Conservation (phyloP, 208 protist genomes). For the Leishmania martiniquensis region DNA sequence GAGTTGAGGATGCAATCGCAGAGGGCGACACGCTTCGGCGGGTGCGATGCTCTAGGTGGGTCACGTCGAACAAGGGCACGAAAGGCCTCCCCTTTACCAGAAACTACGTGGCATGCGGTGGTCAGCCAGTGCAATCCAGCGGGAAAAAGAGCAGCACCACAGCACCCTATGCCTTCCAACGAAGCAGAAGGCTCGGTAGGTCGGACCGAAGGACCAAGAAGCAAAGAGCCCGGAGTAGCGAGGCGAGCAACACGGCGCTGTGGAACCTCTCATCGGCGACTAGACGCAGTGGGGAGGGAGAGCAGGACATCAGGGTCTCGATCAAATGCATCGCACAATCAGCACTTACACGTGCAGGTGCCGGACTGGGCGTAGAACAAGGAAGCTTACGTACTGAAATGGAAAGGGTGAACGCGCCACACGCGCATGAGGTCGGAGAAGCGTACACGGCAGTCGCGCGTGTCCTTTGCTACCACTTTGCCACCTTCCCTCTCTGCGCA, state of each 20-base stretch:
- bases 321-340: not conserved
- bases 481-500: not conserved
- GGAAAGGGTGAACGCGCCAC: not conserved
- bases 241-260: not conserved
- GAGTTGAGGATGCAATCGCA: not conserved
- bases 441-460: not conserved
- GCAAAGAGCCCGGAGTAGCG: not conserved
- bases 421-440: not conserved
- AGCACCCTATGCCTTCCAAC: not conserved
- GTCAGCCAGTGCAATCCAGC: not conserved
- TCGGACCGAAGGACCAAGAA: not conserved
- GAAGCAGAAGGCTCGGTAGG: not conserved
- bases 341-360: not conserved
- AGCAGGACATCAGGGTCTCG: too few species aligned
- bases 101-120: not conserved
- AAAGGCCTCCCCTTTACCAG: not conserved
- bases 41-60: not conserved
- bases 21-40: not conserved
- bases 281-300: not conserved
- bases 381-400: not conserved
- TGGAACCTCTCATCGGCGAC: too few species aligned
- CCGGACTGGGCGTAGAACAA: not conserved
- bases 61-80: not conserved
- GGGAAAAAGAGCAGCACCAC: not conserved
- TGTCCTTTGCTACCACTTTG: not conserved